Evolutionary conservation across 169 alveolate species (phyloP).

Genomic region (Eimeria praecox): DNA sequence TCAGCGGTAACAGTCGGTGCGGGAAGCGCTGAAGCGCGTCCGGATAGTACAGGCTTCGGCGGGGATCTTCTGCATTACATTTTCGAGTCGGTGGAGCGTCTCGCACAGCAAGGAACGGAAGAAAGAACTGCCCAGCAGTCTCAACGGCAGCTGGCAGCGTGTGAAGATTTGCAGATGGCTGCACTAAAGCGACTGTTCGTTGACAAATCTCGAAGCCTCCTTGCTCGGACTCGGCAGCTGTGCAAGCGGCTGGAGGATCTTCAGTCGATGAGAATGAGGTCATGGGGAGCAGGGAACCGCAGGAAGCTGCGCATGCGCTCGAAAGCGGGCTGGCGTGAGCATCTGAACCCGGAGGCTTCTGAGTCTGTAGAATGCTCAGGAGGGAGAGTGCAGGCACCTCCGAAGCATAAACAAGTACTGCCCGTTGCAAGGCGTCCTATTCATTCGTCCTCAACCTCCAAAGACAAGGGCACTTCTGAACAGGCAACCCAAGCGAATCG

Average conservation of each 20-base stretch:
- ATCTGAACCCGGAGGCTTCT: not conserved
- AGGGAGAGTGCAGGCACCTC: not conserved
- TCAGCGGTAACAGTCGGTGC: not conserved
- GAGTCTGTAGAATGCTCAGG: not conserved
- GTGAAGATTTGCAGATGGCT: slow-evolving; percentile 76
- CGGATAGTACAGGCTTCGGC: not conserved
- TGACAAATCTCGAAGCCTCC: slow-evolving; percentile 57
- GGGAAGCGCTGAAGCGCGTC: not conserved
- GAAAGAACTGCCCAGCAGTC: slow-evolving; percentile 45
- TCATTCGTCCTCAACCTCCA: slow-evolving; percentile 13
- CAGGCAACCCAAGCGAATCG: not conserved
- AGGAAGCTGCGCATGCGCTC: slow-evolving; percentile 54
- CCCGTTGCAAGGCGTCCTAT: slow-evolving; percentile 14
- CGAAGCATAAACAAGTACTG: not conserved
- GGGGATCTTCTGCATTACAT: slow-evolving; percentile 41
- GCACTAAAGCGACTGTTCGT: slow-evolving; percentile 73
- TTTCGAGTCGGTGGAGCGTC: slow-evolving; percentile 43
- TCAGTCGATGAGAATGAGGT: slow-evolving; percentile 6
- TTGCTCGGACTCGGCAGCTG: slow-evolving; percentile 71
- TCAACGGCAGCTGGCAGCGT: slow-evolving; percentile 66
- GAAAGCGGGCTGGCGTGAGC: slow-evolving; percentile 31
- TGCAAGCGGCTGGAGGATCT: slow-evolving; percentile 42
- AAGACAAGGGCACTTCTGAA: slow-evolving; percentile 9
- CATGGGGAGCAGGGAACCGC: slow-evolving; percentile 68
- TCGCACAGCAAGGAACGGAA: slow-evolving; percentile 44